Conservation (phyloP, 805 yeast genomes). For the Huiozyma naganishii region DNA sequence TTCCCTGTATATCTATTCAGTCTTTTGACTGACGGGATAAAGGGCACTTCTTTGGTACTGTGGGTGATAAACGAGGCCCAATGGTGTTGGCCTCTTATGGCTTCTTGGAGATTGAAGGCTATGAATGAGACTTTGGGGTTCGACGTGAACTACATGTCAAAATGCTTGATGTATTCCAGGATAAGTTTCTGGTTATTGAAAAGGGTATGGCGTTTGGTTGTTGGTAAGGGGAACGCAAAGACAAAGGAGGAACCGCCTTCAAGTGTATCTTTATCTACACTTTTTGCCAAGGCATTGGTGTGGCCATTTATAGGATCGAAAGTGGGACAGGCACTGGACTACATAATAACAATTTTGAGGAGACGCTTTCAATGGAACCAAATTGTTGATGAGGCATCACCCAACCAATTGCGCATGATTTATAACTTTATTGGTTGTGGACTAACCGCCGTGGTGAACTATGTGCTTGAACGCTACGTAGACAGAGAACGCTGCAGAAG, state of each 20-base stretch:
- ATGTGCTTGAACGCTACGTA: constrained; percentile 6
- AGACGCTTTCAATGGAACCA: constrained; percentile 1
- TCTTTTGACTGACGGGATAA: constrained; percentile 1
- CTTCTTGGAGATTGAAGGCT: constrained; percentile 6
- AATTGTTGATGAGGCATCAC: constrained; percentile 5
- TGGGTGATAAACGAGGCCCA: constrained; percentile 5
- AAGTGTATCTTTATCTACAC: neutral
- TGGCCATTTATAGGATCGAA: constrained; percentile 17
- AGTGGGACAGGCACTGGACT: constrained; percentile 6
- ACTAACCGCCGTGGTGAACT: constrained; percentile 10
- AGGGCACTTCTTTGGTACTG: neutral
- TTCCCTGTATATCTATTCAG: constrained; percentile 13
- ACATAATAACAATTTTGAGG: constrained; percentile 5
- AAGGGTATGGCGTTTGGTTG: too few species aligned
- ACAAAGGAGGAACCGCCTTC: neutral
- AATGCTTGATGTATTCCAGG: constrained; percentile 1
- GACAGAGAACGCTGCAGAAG: constrained; percentile 1
- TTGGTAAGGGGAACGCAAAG: neutral
- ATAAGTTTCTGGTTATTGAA: neutral
- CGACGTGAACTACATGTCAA: neutral
- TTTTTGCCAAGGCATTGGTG: neutral
- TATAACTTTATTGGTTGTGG: constrained; percentile 21
- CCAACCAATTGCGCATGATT: constrained; percentile 16
- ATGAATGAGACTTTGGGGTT: constrained; percentile 4
- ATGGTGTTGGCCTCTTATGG: constrained; percentile 12